A percentile compares a stretch with the other conserved stretches of the same genome.
phyloP scores from a whole-genome alignment of 1,139 yeast genomes.

The Lodderomyces metapsilosis region DNA sequence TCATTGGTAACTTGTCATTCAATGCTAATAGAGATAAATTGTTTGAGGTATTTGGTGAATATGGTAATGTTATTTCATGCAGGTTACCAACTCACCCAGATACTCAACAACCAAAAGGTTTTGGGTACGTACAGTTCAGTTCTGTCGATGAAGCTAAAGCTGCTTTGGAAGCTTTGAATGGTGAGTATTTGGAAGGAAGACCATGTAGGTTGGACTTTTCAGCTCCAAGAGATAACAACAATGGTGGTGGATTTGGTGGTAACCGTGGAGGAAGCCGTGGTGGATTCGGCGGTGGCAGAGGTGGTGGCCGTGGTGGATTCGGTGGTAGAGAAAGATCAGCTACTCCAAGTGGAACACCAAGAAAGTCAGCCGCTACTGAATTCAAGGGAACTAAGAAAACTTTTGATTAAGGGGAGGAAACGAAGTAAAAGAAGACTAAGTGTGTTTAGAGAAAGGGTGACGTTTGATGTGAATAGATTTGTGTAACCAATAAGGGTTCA shows the following conservation, averaged over 20 bases:
- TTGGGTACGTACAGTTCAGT: constrained; percentile 93
- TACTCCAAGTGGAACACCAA: constrained; percentile 44
- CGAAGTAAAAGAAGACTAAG: too few relatives aligned
- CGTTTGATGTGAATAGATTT: too few relatives aligned
- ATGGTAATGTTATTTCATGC: constrained; percentile 82
- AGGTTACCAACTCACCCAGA: constrained; percentile 98
- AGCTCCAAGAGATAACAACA: constrained; percentile 71
- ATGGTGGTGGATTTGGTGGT: constrained; percentile 31
- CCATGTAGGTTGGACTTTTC: constrained; percentile 94
- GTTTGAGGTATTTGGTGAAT: constrained; percentile 67
- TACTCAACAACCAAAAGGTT: constrained; percentile 98
- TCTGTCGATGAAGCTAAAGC: constrained; percentile 86
- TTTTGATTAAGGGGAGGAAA: constrained; percentile 49
- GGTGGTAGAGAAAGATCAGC: constrained; percentile 48
- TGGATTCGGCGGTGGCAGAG: constrained; percentile 25
- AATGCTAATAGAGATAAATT: constrained; percentile 78
- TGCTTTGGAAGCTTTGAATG: constrained; percentile 85
- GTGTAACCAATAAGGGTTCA: too few relatives aligned
- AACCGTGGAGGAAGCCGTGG: constrained; percentile 38
- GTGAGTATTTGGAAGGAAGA: constrained; percentile 87
- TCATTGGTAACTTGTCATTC: constrained; percentile 94
- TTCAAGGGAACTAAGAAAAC: constrained; percentile 78
- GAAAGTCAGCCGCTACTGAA: constrained; percentile 36
- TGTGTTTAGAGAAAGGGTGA: too few relatives aligned
- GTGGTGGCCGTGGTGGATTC: constrained; percentile 39